Conservation (phyloP, 2,329 filamentous ascomycete genomes). For the Epicoccum sorghinum region DNA sequence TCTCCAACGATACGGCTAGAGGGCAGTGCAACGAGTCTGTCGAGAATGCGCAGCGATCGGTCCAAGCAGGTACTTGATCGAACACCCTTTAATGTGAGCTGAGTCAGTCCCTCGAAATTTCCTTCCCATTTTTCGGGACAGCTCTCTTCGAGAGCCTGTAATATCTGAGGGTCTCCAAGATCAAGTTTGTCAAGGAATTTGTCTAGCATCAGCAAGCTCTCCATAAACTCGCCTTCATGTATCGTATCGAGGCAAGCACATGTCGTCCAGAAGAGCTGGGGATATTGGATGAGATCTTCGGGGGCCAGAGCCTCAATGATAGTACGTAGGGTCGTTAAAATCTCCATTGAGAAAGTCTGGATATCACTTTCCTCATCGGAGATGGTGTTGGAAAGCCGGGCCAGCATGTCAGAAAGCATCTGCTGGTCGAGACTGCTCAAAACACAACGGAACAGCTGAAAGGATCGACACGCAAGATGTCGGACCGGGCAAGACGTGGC, state of each 20-base stretch:
- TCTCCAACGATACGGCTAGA: slow-evolving; percentile 82
- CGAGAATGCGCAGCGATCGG: slow-evolving; percentile 75
- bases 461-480: slow-evolving; percentile 93
- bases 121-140: slow-evolving; percentile 90
- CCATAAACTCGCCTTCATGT: slow-evolving; percentile 92
- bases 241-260: slow-evolving; percentile 96
- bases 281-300: slow-evolving; percentile 82
- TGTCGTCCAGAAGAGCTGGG: slow-evolving; percentile 96
- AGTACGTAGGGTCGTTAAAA: slow-evolving; percentile 89
- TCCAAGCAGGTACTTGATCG: slow-evolving; percentile 84
- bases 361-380: slow-evolving; percentile 93
- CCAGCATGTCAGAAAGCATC: slow-evolving; percentile 97
- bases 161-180: slow-evolving; percentile 71
- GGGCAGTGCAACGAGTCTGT: slow-evolving; percentile 78
- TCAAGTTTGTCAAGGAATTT: slow-evolving; percentile 85
- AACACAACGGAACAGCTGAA: slow-evolving; percentile 95
- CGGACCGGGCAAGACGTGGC: slow-evolving; percentile 95
- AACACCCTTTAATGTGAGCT: slow-evolving; percentile 87
- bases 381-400: slow-evolving; percentile 92
- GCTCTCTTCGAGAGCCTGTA: slow-evolving; percentile 74
- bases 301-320: slow-evolving; percentile 85
- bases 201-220: slow-evolving; percentile 89
- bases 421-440: slow-evolving; percentile 86
- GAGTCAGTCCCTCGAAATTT: slow-evolving; percentile 82
- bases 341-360: slow-evolving; percentile 97